phyloP scores from a whole-genome alignment of 495 filamentous ascomycete genomes.

The Massariosphaeria phaeospora region DNA sequence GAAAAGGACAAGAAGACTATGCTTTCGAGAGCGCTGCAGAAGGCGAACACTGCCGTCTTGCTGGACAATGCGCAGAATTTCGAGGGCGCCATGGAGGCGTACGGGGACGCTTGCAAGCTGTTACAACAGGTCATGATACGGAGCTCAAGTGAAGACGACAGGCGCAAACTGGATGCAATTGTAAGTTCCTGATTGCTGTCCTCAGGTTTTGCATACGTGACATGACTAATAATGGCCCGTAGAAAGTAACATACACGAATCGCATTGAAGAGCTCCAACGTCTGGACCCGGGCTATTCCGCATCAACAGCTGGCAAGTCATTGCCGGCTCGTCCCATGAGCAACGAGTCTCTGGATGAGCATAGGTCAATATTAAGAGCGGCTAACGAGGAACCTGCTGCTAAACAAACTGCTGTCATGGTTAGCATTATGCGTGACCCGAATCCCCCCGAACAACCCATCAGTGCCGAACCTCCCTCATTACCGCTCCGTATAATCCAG shows the following conservation, averaged over 20 bases:
- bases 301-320: conserved; percentile 57
- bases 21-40: conserved; percentile 86
- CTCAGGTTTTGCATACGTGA: conserved; percentile 7
- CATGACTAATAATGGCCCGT: conserved; percentile 20
- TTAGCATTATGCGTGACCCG: conserved; percentile 42
- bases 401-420: conserved; percentile 46
- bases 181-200: conserved; percentile 53
- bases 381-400: conserved; percentile 44
- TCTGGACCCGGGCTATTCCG: conserved; percentile 57
- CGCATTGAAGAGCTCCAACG: conserved; percentile 79
- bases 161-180: conserved; percentile 79
- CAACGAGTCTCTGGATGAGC: conserved; percentile 43
- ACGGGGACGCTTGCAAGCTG: conserved; percentile 79
- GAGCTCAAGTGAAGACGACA: conserved; percentile 77
- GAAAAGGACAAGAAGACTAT: conserved; percentile 68
- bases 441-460: conserved; percentile 10
- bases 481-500: conserved; percentile 22
- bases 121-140: conserved; percentile 80
- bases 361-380: conserved; percentile 36
- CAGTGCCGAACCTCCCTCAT: conserved; percentile 11
- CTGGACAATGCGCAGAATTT: conserved; percentile 93
- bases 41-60: conserved; percentile 90
- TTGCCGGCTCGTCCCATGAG: conserved; percentile 74
- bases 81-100: conserved; percentile 86
- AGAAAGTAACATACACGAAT: conserved; percentile 84